phyloP scores from a whole-genome alignment of 352 stramenopile species.

The Phytophthora podocarpi region DNA sequence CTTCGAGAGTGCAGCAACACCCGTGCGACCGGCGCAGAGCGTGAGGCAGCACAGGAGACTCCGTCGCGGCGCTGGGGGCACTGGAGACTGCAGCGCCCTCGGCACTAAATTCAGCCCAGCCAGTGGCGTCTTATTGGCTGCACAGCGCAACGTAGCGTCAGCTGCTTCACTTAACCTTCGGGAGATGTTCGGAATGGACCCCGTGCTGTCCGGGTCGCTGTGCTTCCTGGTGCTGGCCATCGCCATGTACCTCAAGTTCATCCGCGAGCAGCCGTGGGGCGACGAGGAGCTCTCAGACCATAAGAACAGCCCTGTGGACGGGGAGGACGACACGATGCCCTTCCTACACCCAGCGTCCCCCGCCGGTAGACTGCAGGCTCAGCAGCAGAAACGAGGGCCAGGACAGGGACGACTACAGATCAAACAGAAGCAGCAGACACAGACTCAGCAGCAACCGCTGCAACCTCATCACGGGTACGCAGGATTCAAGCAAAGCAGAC shows the following conservation, averaged over 20 bases:
- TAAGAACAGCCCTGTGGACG: conserved; percentile 70
- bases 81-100: neutral
- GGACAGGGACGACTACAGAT: conserved; percentile 45
- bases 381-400: conserved; percentile 38
- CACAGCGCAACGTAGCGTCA: neutral
- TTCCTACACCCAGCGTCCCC: conserved; percentile 73
- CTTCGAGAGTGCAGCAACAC: conserved; percentile 21
- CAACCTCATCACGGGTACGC: conserved; percentile 50
- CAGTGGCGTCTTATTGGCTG: conserved; percentile 1
- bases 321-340: conserved; percentile 64
- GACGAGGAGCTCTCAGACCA: conserved; percentile 61
- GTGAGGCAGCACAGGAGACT: neutral
- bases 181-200: conserved; percentile 63
- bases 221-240: conserved; percentile 88
- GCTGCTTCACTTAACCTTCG: neutral
- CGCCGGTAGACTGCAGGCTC: conserved; percentile 44
- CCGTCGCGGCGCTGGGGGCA: neutral
- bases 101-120: neutral
- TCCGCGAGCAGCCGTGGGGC: conserved; percentile 70
- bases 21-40: conserved; percentile 1
- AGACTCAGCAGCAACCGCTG: conserved; percentile 48
- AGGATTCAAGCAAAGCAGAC: conserved; percentile 45
- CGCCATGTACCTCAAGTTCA: conserved; percentile 90
- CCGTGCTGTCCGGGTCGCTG: conserved; percentile 85
- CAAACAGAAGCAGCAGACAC: conserved; percentile 48